phyloP scores from a whole-genome alignment of 768 basidiomycete genomes.

The Amanita pallidorosea region DNA sequence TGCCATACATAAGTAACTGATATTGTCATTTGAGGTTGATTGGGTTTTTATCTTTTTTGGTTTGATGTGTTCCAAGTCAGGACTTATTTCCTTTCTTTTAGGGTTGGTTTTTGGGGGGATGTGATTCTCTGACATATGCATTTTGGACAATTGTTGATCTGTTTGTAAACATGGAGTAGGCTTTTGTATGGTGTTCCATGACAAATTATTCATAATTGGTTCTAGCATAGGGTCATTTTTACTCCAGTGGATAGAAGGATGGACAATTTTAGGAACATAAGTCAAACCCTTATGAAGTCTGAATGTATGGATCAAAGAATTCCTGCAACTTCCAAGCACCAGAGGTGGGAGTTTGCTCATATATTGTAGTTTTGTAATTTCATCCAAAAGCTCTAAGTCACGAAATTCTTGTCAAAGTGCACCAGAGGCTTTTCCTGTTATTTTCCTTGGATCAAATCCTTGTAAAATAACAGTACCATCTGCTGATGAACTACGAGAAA shows the following conservation, averaged over 20 bases:
- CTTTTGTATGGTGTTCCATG: not conserved
- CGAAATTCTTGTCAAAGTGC: slow-evolving; percentile 20
- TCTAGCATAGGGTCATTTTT: not conserved
- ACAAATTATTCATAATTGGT: not conserved
- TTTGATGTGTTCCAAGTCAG: too few species aligned
- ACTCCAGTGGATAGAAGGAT: not conserved
- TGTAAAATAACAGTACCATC: slow-evolving; percentile 20
- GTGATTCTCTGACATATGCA: too few species aligned
- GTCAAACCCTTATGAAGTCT: too few species aligned
- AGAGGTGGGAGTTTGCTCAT: not conserved
- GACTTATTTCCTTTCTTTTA: too few species aligned
- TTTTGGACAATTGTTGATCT: too few species aligned
- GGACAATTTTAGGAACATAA: too few species aligned
- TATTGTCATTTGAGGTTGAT: too few species aligned
- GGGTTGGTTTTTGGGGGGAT: too few species aligned
- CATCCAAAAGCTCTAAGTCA: slow-evolving; percentile 24
- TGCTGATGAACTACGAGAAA: slow-evolving; percentile 18
- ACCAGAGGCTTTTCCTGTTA: slow-evolving; percentile 16
- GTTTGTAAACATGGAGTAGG: too few species aligned
- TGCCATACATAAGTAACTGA: too few species aligned
- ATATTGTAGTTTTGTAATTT: slow-evolving; percentile 12
- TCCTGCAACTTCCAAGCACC: not conserved
- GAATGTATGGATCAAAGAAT: not conserved
- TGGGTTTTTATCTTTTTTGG: too few species aligned
- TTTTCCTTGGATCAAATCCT: slow-evolving; percentile 11